These are phyloP conservation scores for Trichosanthes cucumerina DNA, from an alignment of 306 rosid species.

Conservation along the genomic window DNA sequence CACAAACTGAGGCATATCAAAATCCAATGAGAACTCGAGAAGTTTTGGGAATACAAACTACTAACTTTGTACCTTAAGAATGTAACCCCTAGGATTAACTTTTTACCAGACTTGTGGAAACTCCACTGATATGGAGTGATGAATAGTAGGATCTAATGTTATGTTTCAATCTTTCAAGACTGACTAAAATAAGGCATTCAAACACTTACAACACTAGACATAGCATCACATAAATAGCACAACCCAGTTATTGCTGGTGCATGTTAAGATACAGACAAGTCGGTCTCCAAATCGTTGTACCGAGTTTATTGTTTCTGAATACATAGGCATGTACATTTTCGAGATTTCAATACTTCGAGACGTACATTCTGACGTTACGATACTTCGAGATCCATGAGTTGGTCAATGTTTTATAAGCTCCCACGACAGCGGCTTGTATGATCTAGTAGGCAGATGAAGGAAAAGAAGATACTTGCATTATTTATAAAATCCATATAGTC, in stretches of 20 bases:
- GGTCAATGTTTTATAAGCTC: background rate
- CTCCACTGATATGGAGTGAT: background rate
- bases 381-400: background rate
- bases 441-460: conserved; percentile 40
- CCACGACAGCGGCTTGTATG: background rate
- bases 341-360: background rate
- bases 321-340: background rate
- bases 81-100: background rate
- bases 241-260: conserved; percentile 1
- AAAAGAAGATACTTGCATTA: conserved; percentile 30
- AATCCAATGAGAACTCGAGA: background rate
- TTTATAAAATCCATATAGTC: conserved; percentile 31
- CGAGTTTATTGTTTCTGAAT: conserved; percentile 1
- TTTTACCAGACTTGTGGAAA: background rate
- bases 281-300: conserved; percentile 1
- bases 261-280: conserved; percentile 17
- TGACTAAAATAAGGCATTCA: background rate
- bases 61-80: background rate
- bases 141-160: background rate
- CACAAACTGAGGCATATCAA: background rate
- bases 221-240: background rate
- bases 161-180: background rate
- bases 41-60: background rate
- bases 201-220: background rate
- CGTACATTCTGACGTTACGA: background rate